Base-by-base conservation (phyloP, 495 filamentous ascomycete genomes). In the Trypethelium eluteriae region DNA sequence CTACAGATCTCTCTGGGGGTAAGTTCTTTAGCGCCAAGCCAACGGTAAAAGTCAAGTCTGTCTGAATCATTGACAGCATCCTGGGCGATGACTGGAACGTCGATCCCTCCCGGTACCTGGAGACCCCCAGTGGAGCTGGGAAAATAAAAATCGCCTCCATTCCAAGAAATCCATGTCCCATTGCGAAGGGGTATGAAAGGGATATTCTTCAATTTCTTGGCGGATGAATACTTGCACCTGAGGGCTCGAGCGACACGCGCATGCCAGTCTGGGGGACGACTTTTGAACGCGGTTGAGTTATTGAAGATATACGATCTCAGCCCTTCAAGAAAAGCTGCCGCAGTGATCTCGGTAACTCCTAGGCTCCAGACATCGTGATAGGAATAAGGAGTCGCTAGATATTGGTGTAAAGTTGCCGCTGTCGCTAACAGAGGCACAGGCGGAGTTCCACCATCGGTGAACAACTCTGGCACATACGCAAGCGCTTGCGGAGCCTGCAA, bases 381-480 rank as follows among this genome's bases (percentile, higher is more conserved):
- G 18, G n/a, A 7, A 36, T 59, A 59, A 2, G 53, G 36, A 3
- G 53, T 34, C n/a, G 53, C 18, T 18, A 59, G 32, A 14, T 59
- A 57, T 7, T 18, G 32, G 39, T 18, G 50, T 49, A 39, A 2
- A 39, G 34, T 50, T 11, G 6, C 12, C 16, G 39, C 12, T 38
- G 5, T 57, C 25, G 25, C 38, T 12, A 38, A 38, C 34, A 39
- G 16, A 63, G 57, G 59, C 25, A 4, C 36, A 35, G 65, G 56
- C n/a, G 36, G 38, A 39, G 7, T 18, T 11, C n/a, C 38, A 34
- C 50, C 59, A 36, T 67, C 65, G 38, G 56, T 62, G 59, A 67
- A 67, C 10, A 3, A 36, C 9, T 10, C 2, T 46, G 65, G 59
- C 32, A 67, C 50, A 18, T 16, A 46, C 3, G 34, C 25, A 16